Percentiles rank a stretch among this genome's conserved stretches.
phyloP scores from a whole-genome alignment of 257 asterid genomes.

The Parsonsia alboflavescens region DNA sequence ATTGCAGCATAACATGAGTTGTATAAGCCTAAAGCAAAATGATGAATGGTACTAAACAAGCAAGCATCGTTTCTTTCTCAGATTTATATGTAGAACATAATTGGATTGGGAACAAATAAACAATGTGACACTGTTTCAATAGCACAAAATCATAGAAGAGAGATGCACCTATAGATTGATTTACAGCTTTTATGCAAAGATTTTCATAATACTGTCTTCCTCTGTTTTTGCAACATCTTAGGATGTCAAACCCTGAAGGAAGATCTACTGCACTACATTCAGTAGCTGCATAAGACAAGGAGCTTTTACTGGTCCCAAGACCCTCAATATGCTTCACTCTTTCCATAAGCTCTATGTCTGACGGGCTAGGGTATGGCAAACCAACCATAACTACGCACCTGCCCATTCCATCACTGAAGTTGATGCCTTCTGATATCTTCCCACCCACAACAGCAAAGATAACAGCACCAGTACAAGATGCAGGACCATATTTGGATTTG shows the following conservation, averaged over 20 bases:
- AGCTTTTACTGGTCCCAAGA: conserved; percentile 31
- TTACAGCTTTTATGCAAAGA: conserved; percentile 97
- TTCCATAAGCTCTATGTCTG: conserved; percentile 86
- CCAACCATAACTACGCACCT: conserved; percentile 97
- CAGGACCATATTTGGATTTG: conserved; percentile 17
- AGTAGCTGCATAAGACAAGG: conserved; percentile 16
- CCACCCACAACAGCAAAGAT: conserved; percentile 97
- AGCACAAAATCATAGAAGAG: background rate
- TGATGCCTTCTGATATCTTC: conserved; percentile 95
- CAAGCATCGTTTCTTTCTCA: background rate
- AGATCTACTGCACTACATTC: conserved; percentile 43
- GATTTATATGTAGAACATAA: background rate
- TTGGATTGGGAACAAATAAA: background rate
- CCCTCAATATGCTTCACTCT: conserved; percentile 91
- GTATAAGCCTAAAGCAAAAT: background rate
- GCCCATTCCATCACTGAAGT: conserved; percentile 88
- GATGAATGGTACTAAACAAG: background rate
- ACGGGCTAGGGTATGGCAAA: conserved; percentile 91
- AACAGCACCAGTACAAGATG: conserved; percentile 68
- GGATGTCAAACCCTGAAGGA: conserved; percentile 59
- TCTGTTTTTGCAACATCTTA: conserved; percentile 71
- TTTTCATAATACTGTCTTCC: conserved; percentile 93
- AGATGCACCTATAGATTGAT: conserved; percentile 84
- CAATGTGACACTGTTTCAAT: background rate
- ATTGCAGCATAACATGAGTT: background rate